These are phyloP conservation scores for Alternaria angustiovoidea DNA, from an alignment of 2,329 filamentous ascomycete species.

Conservation along the genomic window DNA sequence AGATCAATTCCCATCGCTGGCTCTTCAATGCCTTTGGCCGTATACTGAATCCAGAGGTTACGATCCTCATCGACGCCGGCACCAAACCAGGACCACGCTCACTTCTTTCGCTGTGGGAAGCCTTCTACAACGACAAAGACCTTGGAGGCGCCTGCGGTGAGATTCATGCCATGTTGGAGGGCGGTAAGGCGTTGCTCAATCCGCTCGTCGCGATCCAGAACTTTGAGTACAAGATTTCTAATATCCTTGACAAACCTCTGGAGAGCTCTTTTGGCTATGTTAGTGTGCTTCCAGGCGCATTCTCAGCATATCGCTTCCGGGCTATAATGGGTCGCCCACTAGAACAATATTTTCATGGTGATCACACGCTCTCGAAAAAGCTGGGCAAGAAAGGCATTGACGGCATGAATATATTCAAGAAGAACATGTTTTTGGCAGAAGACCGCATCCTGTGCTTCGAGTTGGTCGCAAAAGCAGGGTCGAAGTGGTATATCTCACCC, in stretches of 20 bases:
- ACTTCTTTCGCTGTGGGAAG: slow-evolving; percentile 92
- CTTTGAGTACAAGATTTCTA: slow-evolving; percentile 99
- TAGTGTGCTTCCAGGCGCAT: slow-evolving; percentile 95
- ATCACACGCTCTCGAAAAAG: slow-evolving; percentile 94
- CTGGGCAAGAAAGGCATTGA: slow-evolving; percentile 99
- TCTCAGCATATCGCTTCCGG: slow-evolving; percentile 97
- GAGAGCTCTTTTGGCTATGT: slow-evolving; percentile 98
- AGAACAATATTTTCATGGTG: slow-evolving; percentile 99
- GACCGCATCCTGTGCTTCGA: slow-evolving; percentile 99
- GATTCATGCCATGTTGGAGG: slow-evolving; percentile 94
- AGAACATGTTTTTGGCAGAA: slow-evolving; percentile 99
- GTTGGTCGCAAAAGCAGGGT: slow-evolving; percentile 95
- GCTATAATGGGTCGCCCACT: slow-evolving; percentile 97
- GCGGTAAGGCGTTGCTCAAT: slow-evolving; percentile 90
- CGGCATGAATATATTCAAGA: slow-evolving; percentile 99
- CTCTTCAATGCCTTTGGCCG: slow-evolving; percentile 97
- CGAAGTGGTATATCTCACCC: slow-evolving; percentile 92
- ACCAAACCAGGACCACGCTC: slow-evolving; percentile 95
- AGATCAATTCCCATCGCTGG: slow-evolving; percentile 99
- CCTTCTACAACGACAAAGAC: slow-evolving; percentile 99
- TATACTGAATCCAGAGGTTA: slow-evolving; percentile 95
- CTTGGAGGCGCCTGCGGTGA: slow-evolving; percentile 98
- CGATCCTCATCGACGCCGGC: slow-evolving; percentile 94
- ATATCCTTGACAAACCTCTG: slow-evolving; percentile 97
- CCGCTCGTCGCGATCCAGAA: slow-evolving; percentile 96